A percentile compares a stretch with the other conserved stretches of the same genome.
phyloP scores from a whole-genome alignment of 2,329 filamentous ascomycete genomes.

The Fusarium annulatum region DNA sequence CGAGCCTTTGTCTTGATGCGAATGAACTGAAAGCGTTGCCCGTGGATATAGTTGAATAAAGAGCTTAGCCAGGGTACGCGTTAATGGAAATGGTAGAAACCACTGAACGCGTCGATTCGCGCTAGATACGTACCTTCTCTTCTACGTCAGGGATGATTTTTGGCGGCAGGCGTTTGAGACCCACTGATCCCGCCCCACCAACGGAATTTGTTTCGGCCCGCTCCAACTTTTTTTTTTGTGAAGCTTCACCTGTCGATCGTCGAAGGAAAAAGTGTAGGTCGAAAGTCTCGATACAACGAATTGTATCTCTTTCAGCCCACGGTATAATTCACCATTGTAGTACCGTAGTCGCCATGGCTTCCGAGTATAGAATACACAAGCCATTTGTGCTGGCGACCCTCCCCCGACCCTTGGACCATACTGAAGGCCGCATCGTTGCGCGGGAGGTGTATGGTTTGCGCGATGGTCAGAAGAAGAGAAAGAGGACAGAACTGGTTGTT shows the following conservation, averaged over 20 bases:
- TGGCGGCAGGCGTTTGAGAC: slow-evolving; percentile 5
- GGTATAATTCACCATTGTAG: slow-evolving; percentile 2
- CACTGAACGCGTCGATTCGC: slow-evolving; percentile 40
- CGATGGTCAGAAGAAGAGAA: slow-evolving; percentile 68
- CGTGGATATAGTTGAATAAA: slow-evolving; percentile 14
- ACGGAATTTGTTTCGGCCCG: slow-evolving; percentile 51
- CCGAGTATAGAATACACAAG: slow-evolving; percentile 70
- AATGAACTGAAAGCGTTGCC: slow-evolving; percentile 28
- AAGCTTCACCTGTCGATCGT: slow-evolving; percentile 42
- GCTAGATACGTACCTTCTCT: slow-evolving; percentile 36
- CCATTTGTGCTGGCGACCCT: slow-evolving; percentile 72
- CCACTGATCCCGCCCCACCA: slow-evolving; percentile 44
- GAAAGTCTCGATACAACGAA: slow-evolving; percentile 30
- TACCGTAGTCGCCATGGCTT: slow-evolving; percentile 59
- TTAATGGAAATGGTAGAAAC: slow-evolving; percentile 42
- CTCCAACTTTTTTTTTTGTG: slow-evolving; percentile 51
- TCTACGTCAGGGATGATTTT: slow-evolving; percentile 41
- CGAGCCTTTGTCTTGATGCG: slow-evolving; percentile 11
- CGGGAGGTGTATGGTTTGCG: slow-evolving; percentile 71
- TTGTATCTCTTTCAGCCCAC: slow-evolving; percentile 34
- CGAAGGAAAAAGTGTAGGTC: slow-evolving; percentile 35
- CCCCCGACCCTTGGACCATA: slow-evolving; percentile 66
- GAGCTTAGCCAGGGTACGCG: slow-evolving; percentile 38
- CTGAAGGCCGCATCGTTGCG: slow-evolving; percentile 63
- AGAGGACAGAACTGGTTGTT: slow-evolving; percentile 71